Evolutionary conservation across 176 grass and related monocot genomes (phyloP), one percentile per base, ranked within the genome.

Genomic region (Ensete ventricosum): DNA sequence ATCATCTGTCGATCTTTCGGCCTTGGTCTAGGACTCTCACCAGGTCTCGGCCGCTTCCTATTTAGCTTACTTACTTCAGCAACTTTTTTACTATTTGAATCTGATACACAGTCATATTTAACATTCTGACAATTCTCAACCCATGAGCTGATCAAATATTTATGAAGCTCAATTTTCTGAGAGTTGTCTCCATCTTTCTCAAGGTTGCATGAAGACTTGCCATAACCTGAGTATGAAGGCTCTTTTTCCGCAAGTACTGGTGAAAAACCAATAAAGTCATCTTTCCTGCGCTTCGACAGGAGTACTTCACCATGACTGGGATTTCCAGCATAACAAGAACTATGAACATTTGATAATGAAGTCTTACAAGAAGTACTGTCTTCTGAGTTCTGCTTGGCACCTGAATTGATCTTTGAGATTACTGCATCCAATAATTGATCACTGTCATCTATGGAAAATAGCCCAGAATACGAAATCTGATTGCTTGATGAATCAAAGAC

Each of bases 81-180:
- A 67, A 82, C 26, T 58, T 81, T 84, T 80, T 92, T 88, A 76
- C 83, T 88, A 58, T 88, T 88, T 74, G 81, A 88, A 81, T 83
- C 77, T 34, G 86, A 88, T 27, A 76, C 73, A 66, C 89, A 86
- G 76, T 92, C 86, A 82, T 81, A 83, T 79, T 83, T 86, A 74
- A 86, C 79, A 77, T 74, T 86, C 78, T 86, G 78, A 22, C 81
- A 85, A 71, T 79, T 86, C 62, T 81, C 83, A 79, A 92, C 80
- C 86, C 86, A 92, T 76, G 87, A 83, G 43, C 78, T 83, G 77
- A 92, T 85, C 78, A 86, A 86, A 77, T 86, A 92, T 86, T 92
- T 88, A 52, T 88, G 83, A 53, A 66, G 22, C 77, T 80, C 82
- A 73, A 75, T 85, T 81, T 83, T 86, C 69, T 84, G 86, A 67